Evolutionary conservation across 441 rosid species (phyloP).

Genomic region (Raphanus hybrid): DNA sequence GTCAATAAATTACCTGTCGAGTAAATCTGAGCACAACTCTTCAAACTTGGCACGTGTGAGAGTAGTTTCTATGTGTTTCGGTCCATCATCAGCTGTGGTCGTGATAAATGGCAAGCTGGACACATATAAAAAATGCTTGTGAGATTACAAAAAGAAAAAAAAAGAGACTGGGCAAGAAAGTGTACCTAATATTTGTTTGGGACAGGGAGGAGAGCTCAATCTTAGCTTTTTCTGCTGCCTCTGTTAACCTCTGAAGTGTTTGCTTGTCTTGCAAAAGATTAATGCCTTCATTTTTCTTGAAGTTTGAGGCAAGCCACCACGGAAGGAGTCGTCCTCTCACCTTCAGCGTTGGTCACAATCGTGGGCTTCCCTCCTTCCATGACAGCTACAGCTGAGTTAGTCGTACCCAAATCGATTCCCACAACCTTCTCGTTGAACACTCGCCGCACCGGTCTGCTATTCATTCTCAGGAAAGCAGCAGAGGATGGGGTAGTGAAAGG

Average conservation of each 20-base stretch:
- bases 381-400: slow-evolving; percentile 82
- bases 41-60: slow-evolving; percentile 89
- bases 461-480: slow-evolving; percentile 46
- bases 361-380: slow-evolving; percentile 99
- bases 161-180: too few species aligned
- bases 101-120: slow-evolving; percentile 94
- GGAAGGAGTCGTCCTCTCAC: slow-evolving; percentile 93
- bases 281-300: slow-evolving; percentile 90
- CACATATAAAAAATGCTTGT: neutral
- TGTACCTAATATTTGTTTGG: slow-evolving; percentile 63
- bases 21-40: slow-evolving; percentile 86
- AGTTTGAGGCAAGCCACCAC: slow-evolving; percentile 81
- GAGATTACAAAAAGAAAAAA: neutral
- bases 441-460: slow-evolving; percentile 40
- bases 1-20: slow-evolving; percentile 64
- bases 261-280: slow-evolving; percentile 96
- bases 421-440: slow-evolving; percentile 45
- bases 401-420: slow-evolving; percentile 46
- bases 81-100: slow-evolving; percentile 88
- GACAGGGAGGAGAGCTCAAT: slow-evolving; percentile 93
- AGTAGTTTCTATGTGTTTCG: slow-evolving; percentile 95
- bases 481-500: slow-evolving; percentile 41
- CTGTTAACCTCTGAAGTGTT: slow-evolving; percentile 94
- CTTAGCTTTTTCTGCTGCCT: slow-evolving; percentile 97
- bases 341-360: slow-evolving; percentile 91